These are phyloP conservation scores for Rubroboletus satanas DNA, from an alignment of 768 basidiomycete species.

Conservation along the genomic window DNA sequence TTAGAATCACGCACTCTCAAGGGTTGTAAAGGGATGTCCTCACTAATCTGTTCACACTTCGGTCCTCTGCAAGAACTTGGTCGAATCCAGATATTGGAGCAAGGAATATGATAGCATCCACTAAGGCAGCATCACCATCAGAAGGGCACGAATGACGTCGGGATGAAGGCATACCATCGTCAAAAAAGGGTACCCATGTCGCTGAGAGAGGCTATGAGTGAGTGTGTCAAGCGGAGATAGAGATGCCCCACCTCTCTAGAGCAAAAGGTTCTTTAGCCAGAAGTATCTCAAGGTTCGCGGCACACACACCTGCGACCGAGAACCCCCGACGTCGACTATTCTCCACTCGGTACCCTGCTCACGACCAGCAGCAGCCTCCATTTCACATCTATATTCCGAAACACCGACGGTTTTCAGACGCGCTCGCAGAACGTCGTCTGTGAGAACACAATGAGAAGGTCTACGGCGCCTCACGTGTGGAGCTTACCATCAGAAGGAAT, in stretches of 20 bases:
- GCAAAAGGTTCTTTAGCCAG: slow-evolving; percentile 1
- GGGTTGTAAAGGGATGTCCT: slow-evolving; percentile 8
- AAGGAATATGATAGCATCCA: slow-evolving; percentile 53
- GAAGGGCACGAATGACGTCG: background rate
- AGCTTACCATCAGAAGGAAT: slow-evolving; percentile 45
- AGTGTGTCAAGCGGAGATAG: background rate
- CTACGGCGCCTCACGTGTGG: background rate
- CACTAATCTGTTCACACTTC: slow-evolving; percentile 48
- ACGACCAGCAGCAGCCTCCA: slow-evolving; percentile 55
- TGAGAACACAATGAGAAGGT: slow-evolving; percentile 4
- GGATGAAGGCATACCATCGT: slow-evolving; percentile 36
- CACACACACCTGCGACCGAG: slow-evolving; percentile 44
- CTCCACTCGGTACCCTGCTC: slow-evolving; percentile 54
- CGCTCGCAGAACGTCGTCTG: slow-evolving; percentile 51
- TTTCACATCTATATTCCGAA: slow-evolving; percentile 78
- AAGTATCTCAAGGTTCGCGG: background rate
- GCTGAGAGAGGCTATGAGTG: slow-evolving; percentile 27
- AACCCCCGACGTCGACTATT: slow-evolving; percentile 53
- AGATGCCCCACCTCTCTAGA: slow-evolving; percentile 34
- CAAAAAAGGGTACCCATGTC: slow-evolving; percentile 56
- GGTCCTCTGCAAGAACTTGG: slow-evolving; percentile 50
- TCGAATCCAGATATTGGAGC: slow-evolving; percentile 59
- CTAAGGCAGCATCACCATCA: slow-evolving; percentile 6
- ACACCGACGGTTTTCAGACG: slow-evolving; percentile 67
- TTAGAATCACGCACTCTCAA: background rate